phyloP scores from a whole-genome alignment of 805 yeast genomes.

The Metschnikowia matae region DNA sequence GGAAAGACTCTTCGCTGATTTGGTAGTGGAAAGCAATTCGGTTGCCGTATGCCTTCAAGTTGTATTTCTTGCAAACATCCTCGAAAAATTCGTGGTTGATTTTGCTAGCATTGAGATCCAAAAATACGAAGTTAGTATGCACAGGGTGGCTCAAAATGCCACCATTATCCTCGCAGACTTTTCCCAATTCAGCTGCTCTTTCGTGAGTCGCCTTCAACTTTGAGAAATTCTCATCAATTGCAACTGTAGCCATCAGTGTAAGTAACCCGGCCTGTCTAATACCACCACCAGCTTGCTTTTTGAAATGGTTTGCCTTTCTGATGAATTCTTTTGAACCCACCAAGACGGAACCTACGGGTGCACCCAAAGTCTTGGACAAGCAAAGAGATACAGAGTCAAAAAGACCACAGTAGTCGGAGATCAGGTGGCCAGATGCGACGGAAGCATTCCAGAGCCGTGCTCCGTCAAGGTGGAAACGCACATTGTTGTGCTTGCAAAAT shows the following conservation, averaged over 20 bases:
- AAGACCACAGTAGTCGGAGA: constrained; percentile 36
- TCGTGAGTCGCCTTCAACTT: constrained; percentile 32
- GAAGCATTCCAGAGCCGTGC: constrained; percentile 44
- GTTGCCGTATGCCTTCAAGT: constrained; percentile 14
- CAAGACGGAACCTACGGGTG: constrained; percentile 42
- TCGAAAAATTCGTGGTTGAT: constrained; percentile 25
- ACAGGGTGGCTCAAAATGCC: constrained; percentile 35
- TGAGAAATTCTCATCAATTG: constrained; percentile 37
- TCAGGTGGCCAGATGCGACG: constrained; percentile 35
- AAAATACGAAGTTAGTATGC: constrained; percentile 39
- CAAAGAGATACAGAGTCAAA: constrained; percentile 43
- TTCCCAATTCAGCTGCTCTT: constrained; percentile 32
- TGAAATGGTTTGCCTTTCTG: constrained; percentile 42
- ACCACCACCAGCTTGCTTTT: constrained; percentile 44
- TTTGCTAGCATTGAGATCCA: constrained; percentile 30
- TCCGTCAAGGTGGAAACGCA: constrained; percentile 40
- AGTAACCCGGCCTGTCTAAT: constrained; percentile 41
- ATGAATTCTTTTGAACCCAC: constrained; percentile 32
- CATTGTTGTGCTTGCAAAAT: constrained; percentile 31
- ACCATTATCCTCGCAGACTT: constrained; percentile 26
- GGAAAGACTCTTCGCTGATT: constrained; percentile 28
- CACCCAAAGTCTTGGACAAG: constrained; percentile 40
- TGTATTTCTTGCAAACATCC: constrained; percentile 19
- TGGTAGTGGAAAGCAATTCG: constrained; percentile 37
- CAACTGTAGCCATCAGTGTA: constrained; percentile 39